Percentiles rank a stretch among this genome's conserved stretches.
Conservation (phyloP, 257 asterid species). For the Osmanthus fragrans region DNA sequence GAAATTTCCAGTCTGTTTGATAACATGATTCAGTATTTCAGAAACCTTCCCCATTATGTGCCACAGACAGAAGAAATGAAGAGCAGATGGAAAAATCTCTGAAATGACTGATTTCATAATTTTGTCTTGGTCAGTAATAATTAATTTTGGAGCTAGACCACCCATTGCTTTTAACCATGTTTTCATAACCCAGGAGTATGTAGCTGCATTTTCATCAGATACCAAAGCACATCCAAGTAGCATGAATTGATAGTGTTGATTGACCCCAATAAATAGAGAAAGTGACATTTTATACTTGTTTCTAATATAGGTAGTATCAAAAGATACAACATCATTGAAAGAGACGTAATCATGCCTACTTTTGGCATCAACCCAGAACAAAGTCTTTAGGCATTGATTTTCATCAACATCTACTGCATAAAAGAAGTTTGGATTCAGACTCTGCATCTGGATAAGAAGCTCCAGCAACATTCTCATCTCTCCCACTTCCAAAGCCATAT, state of each 20-base stretch:
- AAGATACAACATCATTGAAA: conserved; percentile 80
- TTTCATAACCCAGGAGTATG: conserved; percentile 80
- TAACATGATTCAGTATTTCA: conserved; percentile 59
- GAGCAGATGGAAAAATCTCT: conserved; percentile 66
- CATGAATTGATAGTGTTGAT: conserved; percentile 92
- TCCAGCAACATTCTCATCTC: conserved; percentile 62
- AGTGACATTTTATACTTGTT: conserved; percentile 88
- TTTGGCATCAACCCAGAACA: conserved; percentile 92
- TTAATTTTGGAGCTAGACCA: conserved; percentile 72
- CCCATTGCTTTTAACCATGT: conserved; percentile 94
- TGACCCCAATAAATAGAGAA: conserved; percentile 83
- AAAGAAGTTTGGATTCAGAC: conserved; percentile 71
- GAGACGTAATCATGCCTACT: conserved; percentile 77
- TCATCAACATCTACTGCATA: conserved; percentile 81
- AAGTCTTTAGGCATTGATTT: conserved; percentile 69
- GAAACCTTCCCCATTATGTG: conserved; percentile 72
- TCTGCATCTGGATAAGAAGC: conserved; percentile 79
- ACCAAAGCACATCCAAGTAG: conserved; percentile 94
- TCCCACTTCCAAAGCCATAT: conserved; percentile 58
- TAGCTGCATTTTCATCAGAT: conserved; percentile 68
- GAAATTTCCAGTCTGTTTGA: conserved; percentile 71
- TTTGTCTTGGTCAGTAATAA: conserved; percentile 78
- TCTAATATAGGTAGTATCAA: conserved; percentile 79
- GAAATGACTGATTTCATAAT: conserved; percentile 56
- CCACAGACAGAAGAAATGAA: conserved; percentile 75